phyloP scores from a whole-genome alignment of 768 basidiomycete species.

The Mycena olivaceomarginata region DNA sequence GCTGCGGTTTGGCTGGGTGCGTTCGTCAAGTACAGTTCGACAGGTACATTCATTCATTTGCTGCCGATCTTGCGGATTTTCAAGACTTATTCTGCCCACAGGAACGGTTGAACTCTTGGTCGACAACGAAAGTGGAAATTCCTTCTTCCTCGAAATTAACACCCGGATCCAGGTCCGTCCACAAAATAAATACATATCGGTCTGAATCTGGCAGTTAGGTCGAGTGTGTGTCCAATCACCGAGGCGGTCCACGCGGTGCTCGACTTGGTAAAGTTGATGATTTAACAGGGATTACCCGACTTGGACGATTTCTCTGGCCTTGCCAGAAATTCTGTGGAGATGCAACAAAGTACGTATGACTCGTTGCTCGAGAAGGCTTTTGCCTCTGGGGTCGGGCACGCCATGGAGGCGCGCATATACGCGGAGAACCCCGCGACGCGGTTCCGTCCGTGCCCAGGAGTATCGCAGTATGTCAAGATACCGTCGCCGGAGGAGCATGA shows the following conservation, averaged over 20 bases:
- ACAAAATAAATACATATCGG: too few relatives aligned
- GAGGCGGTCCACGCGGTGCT: constrained; percentile 72
- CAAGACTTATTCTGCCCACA: too few relatives aligned
- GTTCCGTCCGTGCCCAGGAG: constrained; percentile 77
- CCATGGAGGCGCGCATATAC: constrained; percentile 77
- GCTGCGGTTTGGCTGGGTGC: constrained; percentile 71
- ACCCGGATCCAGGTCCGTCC: constrained; percentile 73
- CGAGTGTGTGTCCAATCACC: constrained; percentile 81
- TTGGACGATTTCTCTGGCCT: constrained; percentile 41
- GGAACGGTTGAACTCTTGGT: constrained; percentile 84
- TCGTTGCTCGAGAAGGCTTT: constrained; percentile 28
- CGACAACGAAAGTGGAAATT: constrained; percentile 68
- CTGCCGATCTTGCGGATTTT: too few relatives aligned
- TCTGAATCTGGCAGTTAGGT: constrained; percentile 60
- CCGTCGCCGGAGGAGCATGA: constrained; percentile 47
- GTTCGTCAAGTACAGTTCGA: constrained; percentile 74
- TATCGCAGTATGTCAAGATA: constrained; percentile 73
- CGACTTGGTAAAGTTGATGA: constrained; percentile 81
- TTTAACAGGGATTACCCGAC: constrained; percentile 71
- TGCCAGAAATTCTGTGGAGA: constrained; percentile 38
- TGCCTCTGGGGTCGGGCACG: constrained; percentile 52
- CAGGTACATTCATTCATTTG: constrained; percentile 58
- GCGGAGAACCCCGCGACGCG: constrained; percentile 76
- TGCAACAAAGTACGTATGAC: constrained; percentile 64
- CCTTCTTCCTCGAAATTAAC: constrained; percentile 86